Conservation (phyloP, 257 asterid genomes). For the Solanum medicagineum region DNA sequence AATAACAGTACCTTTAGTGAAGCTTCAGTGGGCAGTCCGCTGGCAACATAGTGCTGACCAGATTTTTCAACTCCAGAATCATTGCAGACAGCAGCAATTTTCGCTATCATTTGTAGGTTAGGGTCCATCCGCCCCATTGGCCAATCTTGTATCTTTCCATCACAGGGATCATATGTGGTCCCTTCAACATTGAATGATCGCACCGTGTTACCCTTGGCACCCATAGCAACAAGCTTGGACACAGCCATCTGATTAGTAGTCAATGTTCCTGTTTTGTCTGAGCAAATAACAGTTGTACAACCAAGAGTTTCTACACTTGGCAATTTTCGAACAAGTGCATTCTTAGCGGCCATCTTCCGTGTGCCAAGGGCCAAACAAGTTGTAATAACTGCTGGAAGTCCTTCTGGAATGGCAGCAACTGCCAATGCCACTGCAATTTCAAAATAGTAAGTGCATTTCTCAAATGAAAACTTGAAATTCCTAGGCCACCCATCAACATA, state of each 20-base stretch:
- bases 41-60: constrained; percentile 63
- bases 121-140: constrained; percentile 51
- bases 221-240: constrained; percentile 76
- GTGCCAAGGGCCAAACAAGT: constrained; percentile 99
- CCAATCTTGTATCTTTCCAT: constrained; percentile 83
- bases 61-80: constrained; percentile 86
- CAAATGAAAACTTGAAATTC: constrained; percentile 90
- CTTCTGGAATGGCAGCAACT: constrained; percentile 99
- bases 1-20: constrained; percentile 64
- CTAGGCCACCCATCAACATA: constrained; percentile 88
- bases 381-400: constrained; percentile 94
- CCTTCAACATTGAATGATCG: constrained; percentile 76
- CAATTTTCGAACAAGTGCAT: constrained; percentile 97
- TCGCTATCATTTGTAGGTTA: constrained; percentile 87
- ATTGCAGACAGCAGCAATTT: constrained; percentile 90
- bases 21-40: constrained; percentile 94
- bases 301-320: constrained; percentile 99
- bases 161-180: constrained; percentile 72
- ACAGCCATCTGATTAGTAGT: constrained; percentile 99
- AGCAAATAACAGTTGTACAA: constrained; percentile 97
- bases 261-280: constrained; percentile 94
- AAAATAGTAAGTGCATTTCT: constrained; percentile 97
- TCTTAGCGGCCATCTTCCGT: constrained; percentile 99
- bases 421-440: constrained; percentile 99
- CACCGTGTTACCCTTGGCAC: constrained; percentile 30